Percentiles rank a stretch among this genome's conserved stretches.
Evolutionary conservation across 23 red algal species (phyloP).

Genomic region (Chondrus crispus): DNA sequence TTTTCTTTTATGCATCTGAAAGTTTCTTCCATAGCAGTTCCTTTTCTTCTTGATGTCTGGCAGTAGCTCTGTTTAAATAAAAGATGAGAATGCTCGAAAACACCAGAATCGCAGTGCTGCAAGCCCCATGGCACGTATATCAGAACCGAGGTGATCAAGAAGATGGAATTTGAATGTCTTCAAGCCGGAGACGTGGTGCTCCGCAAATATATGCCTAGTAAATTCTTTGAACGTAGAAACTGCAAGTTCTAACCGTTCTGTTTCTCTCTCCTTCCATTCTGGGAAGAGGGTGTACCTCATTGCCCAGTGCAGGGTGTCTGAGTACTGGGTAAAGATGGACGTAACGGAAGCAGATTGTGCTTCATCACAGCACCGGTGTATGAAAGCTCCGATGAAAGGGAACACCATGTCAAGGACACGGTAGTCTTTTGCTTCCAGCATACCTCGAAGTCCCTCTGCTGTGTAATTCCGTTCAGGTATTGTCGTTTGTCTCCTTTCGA

Average conservation of each 20-base stretch:
- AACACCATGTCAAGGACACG: conserved; percentile 18
- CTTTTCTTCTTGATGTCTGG: neutral
- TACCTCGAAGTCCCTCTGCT: neutral
- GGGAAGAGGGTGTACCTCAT: neutral
- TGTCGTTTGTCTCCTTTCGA: too few relatives aligned
- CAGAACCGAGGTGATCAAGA: neutral
- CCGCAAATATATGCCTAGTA: neutral
- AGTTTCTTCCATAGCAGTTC: neutral
- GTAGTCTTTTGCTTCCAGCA: conserved; percentile 31
- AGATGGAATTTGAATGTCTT: conserved; percentile 13
- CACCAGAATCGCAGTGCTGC: neutral
- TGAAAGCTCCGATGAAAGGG: conserved; percentile 1
- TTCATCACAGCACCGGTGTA: conserved; percentile 16
- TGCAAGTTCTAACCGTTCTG: neutral
- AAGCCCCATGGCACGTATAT: neutral
- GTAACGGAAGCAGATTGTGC: neutral
- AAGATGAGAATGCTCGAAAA: conserved; percentile 13
- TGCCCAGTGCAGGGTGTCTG: neutral
- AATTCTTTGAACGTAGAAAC: neutral
- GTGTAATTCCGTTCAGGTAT: too few relatives aligned
- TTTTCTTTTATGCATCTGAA: neutral
- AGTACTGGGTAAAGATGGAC: neutral
- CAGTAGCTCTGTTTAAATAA: conserved; percentile 10
- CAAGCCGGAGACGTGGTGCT: neutral
- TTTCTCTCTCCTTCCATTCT: neutral